phyloP scores from a whole-genome alignment of 495 filamentous ascomycete species.

The Annulohypoxylon bovei region DNA sequence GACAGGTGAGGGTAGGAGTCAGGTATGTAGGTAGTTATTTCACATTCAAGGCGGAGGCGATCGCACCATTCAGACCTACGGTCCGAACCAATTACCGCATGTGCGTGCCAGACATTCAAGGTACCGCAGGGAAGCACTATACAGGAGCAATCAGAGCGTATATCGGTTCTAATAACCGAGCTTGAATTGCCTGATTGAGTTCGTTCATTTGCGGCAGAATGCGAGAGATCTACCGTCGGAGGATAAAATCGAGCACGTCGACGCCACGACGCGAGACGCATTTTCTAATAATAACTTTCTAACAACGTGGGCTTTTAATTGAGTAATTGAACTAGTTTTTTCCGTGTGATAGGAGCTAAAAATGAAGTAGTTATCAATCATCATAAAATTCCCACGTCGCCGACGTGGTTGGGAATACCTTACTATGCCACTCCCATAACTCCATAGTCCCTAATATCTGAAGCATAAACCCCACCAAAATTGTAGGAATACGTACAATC shows the following conservation, averaged over 20 bases:
- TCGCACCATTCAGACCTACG: conserved; percentile 17
- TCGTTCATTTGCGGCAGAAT: conserved; percentile 46
- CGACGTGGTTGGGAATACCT: conserved; percentile 24
- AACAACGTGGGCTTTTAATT: not conserved
- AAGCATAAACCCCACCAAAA: not conserved
- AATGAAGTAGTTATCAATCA: conserved; percentile 6
- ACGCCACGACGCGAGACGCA: conserved; percentile 9
- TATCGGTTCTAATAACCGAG: conserved; percentile 22
- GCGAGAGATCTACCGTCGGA: conserved; percentile 47
- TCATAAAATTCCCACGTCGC: conserved; percentile 11
- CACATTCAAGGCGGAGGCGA: not conserved
- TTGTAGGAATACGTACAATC: not conserved
- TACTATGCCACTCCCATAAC: conserved; percentile 18
- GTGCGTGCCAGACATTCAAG: conserved; percentile 4
- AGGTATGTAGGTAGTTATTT: not conserved
- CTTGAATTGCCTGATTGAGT: conserved; percentile 36
- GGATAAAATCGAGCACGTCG: conserved; percentile 25
- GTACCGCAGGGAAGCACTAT: conserved; percentile 21
- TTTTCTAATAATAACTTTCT: not conserved
- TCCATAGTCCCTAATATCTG: conserved; percentile 1
- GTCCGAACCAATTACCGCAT: conserved; percentile 33
- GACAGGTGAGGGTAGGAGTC: not conserved
- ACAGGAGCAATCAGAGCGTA: conserved; percentile 9
- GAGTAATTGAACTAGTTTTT: not conserved
- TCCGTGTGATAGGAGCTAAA: not conserved